Evolutionary conservation across 331 rosid species (phyloP).

Genomic region (Phaseolus coccineus): DNA sequence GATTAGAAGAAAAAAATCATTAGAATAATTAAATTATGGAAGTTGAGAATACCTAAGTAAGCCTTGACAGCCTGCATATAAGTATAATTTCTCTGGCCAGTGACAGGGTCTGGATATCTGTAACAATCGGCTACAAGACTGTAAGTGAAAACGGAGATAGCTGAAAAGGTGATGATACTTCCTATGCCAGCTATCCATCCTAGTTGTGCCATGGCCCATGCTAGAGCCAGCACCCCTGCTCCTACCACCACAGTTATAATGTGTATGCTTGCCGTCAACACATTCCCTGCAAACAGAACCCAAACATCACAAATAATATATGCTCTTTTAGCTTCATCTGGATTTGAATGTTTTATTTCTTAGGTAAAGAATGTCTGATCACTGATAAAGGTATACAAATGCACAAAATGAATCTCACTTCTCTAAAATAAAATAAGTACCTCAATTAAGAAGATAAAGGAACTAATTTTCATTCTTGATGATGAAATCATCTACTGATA

Average conservation of each 20-base stretch:
- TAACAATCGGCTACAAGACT: constrained; percentile 71
- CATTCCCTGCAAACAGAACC: constrained; percentile 56
- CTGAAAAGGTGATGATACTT: constrained; percentile 51
- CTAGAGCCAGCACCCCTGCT: constrained; percentile 75
- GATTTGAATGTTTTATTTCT: background rate
- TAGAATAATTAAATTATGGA: background rate
- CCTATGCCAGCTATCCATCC: constrained; percentile 70
- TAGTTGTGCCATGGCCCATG: constrained; percentile 79
- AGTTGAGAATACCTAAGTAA: constrained; percentile 52
- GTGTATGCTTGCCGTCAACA: constrained; percentile 64
- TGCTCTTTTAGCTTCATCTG: background rate
- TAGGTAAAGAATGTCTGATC: background rate
- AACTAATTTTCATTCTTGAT: too few species aligned
- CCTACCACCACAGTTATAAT: constrained; percentile 72
- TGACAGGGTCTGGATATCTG: constrained; percentile 63
- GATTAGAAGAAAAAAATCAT: background rate
- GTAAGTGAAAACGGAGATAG: constrained; percentile 58
- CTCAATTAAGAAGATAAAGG: background rate
- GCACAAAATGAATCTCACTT: background rate
- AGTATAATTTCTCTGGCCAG: constrained; percentile 67
- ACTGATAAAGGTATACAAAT: background rate
- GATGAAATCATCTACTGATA: background rate
- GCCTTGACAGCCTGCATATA: constrained; percentile 75
- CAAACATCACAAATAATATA: background rate
- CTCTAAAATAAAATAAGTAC: background rate